Evolutionary conservation across 768 basidiomycete species (phyloP).

Genomic region (Russula vinacea): DNA sequence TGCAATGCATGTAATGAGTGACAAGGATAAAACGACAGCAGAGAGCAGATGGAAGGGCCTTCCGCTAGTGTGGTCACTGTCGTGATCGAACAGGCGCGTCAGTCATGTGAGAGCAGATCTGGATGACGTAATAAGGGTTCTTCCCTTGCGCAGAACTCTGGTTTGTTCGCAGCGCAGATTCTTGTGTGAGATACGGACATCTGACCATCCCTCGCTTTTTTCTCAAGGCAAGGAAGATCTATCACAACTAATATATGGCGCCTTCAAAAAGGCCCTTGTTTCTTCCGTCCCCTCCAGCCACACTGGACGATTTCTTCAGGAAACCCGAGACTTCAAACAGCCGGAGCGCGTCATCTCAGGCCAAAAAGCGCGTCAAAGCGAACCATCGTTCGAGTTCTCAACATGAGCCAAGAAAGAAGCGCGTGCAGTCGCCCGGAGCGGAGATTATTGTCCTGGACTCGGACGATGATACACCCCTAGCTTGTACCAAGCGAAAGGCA

Average conservation of each 20-base stretch:
- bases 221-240: neutral
- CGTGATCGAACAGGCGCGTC: too few relatives aligned
- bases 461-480: conserved; percentile 32
- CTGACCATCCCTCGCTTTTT: neutral
- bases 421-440: neutral
- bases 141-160: too few relatives aligned
- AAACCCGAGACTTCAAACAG: conserved; percentile 10
- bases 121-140: neutral
- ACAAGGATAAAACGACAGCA: too few relatives aligned
- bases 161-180: neutral
- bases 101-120: neutral
- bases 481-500: conserved; percentile 21
- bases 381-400: conserved; percentile 3
- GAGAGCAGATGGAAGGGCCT: too few relatives aligned
- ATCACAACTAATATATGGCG: conserved; percentile 12
- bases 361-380: conserved; percentile 8
- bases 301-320: conserved; percentile 27
- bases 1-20: too few relatives aligned
- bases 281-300: conserved; percentile 17
- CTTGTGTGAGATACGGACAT: neutral
- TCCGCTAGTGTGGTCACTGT: too few relatives aligned
- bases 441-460: conserved; percentile 38
- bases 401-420: conserved; percentile 10
- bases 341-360: conserved; percentile 3
- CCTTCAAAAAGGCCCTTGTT: conserved; percentile 21